These are phyloP conservation scores for Xylariaceae sp. DNA, from an alignment of 2,329 filamentous ascomycete genomes.

Conservation along the genomic window DNA sequence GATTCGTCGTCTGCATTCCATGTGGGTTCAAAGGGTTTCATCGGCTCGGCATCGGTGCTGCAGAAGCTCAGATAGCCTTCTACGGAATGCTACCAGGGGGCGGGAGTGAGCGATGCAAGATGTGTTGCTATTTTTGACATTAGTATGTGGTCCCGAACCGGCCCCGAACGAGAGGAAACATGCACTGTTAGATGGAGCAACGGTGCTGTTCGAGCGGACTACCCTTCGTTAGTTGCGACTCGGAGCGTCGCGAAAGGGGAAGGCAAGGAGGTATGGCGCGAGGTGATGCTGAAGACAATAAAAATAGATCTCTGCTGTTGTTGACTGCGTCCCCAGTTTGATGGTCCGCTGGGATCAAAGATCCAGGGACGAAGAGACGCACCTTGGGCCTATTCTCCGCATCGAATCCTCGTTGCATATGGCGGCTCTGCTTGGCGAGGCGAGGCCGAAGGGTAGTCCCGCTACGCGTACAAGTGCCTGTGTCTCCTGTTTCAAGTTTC, in stretches of 20 bases:
- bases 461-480: too few species aligned
- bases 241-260: constrained; percentile 14
- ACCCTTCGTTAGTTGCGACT: constrained; percentile 13
- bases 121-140: constrained; percentile 19
- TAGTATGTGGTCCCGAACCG: constrained; percentile 3
- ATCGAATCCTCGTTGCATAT: background rate
- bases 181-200: constrained; percentile 19
- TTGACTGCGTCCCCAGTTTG: constrained; percentile 6
- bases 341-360: constrained; percentile 10
- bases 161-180: constrained; percentile 8
- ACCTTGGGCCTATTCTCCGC: constrained; percentile 8
- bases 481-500: too few species aligned
- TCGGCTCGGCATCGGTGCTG: constrained; percentile 15
- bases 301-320: constrained; percentile 10
- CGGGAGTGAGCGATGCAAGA: constrained; percentile 26
- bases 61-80: constrained; percentile 11
- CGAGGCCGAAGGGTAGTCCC: too few species aligned
- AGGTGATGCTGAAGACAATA: background rate
- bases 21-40: constrained; percentile 9
- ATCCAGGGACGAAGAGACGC: constrained; percentile 4
- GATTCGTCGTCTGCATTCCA: too few species aligned
- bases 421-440: too few species aligned
- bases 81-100: constrained; percentile 19
- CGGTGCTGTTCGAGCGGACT: constrained; percentile 1
- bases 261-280: constrained; percentile 1